phyloP scores from a whole-genome alignment of 139 green algal species.

The Closterium sp. region DNA sequence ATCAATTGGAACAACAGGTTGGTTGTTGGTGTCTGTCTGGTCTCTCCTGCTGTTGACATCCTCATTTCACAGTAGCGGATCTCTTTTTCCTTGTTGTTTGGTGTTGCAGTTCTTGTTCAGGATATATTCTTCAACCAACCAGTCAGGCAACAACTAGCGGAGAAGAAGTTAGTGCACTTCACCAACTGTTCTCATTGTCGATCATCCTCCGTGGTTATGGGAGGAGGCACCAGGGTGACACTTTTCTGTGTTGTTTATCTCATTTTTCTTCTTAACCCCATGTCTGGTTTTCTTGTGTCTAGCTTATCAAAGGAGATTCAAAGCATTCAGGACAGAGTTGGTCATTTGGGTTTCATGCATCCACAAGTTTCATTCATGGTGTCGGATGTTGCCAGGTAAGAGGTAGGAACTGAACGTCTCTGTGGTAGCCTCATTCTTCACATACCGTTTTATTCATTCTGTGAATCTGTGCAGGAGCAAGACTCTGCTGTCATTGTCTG shows the following conservation, averaged over 20 bases:
- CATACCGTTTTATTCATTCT: background rate
- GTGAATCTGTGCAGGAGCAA: background rate
- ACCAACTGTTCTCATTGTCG: background rate
- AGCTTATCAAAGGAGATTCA: constrained; percentile 10
- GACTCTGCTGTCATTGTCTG: background rate
- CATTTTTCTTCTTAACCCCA: background rate
- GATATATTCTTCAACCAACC: constrained; percentile 38
- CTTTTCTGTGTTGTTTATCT: background rate
- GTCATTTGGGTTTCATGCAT: background rate
- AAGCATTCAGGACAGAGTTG: constrained; percentile 8
- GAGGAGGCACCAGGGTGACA: background rate
- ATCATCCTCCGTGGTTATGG: background rate
- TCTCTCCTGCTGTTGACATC: background rate
- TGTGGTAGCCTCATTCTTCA: background rate
- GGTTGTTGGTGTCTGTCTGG: background rate
- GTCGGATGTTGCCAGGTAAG: background rate
- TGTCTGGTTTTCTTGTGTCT: background rate
- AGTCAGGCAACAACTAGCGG: background rate
- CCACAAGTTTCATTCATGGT: background rate
- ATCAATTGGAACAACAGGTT: background rate
- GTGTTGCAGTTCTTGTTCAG: constrained; percentile 31
- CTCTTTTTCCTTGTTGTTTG: too few relatives aligned
- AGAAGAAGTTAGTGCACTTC: background rate
- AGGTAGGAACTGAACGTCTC: background rate
- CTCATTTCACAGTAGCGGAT: background rate